Conservation (phyloP, 345 rosid genomes). For the Alliaria petiolata region DNA sequence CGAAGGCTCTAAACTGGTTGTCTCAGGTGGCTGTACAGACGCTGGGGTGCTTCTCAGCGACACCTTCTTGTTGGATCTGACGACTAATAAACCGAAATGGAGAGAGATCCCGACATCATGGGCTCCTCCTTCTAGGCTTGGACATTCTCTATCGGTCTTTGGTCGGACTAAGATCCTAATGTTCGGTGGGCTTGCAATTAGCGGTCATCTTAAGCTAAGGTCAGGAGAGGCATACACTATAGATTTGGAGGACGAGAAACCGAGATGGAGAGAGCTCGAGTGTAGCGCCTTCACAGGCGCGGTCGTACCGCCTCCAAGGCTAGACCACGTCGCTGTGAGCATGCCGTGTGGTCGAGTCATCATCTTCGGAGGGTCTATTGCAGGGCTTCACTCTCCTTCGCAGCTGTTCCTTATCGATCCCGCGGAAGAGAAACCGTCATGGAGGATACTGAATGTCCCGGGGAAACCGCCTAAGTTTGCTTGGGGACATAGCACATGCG, state of each 20-base stretch:
- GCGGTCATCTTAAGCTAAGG: slow-evolving; percentile 74
- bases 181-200: slow-evolving; percentile 93
- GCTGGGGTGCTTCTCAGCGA: slow-evolving; percentile 91
- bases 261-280: slow-evolving; percentile 77
- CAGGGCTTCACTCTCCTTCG: slow-evolving; percentile 83
- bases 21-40: slow-evolving; percentile 95
- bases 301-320: slow-evolving; percentile 80
- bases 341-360: slow-evolving; percentile 95
- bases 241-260: slow-evolving; percentile 67
- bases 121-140: slow-evolving; percentile 84
- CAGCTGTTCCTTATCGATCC: slow-evolving; percentile 85
- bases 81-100: slow-evolving; percentile 71
- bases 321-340: slow-evolving; percentile 92
- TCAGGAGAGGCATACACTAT: slow-evolving; percentile 85
- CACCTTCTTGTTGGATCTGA: slow-evolving; percentile 74
- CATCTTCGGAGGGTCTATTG: slow-evolving; percentile 86
- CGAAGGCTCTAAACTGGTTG: slow-evolving; percentile 80
- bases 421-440: slow-evolving; percentile 81
- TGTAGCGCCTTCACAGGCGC: slow-evolving; percentile 50
- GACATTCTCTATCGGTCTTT: slow-evolving; percentile 84
- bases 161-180: slow-evolving; percentile 72
- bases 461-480: slow-evolving; percentile 86
- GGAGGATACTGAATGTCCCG: slow-evolving; percentile 82
- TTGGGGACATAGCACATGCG: slow-evolving; percentile 97
- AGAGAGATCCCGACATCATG: slow-evolving; percentile 75